phyloP scores from a whole-genome alignment of 495 filamentous ascomycete genomes.

The Pseudevernia furfuracea region DNA sequence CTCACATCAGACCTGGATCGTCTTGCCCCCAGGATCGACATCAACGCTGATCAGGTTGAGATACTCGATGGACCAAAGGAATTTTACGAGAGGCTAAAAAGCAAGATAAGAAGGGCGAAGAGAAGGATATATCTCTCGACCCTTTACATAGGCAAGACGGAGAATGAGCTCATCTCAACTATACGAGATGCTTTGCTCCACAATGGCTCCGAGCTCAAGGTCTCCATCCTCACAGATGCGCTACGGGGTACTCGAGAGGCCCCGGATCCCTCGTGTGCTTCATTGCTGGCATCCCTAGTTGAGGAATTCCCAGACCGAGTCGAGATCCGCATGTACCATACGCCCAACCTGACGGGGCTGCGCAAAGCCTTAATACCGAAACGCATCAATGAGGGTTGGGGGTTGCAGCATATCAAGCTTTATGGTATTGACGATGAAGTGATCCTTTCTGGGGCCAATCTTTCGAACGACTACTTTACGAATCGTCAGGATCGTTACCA shows the following conservation, averaged over 20 bases:
- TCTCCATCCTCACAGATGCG: slow-evolving; percentile 90
- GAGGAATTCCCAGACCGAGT: slow-evolving; percentile 74
- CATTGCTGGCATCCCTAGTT: slow-evolving; percentile 73
- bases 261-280: slow-evolving; percentile 81
- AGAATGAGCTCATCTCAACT: slow-evolving; percentile 78
- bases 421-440: slow-evolving; percentile 96
- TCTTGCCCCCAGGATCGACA: slow-evolving; percentile 80
- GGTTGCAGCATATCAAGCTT: slow-evolving; percentile 97
- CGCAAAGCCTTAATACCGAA: slow-evolving; percentile 76
- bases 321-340: slow-evolving; percentile 95
- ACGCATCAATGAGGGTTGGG: slow-evolving; percentile 96
- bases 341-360: slow-evolving; percentile 84
- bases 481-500: slow-evolving; percentile 95
- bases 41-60: slow-evolving; percentile 69
- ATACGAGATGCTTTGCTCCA: slow-evolving; percentile 64
- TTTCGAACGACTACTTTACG: slow-evolving; percentile 92
- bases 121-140: slow-evolving; percentile 83
- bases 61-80: slow-evolving; percentile 71
- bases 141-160: slow-evolving; percentile 90
- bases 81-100: slow-evolving; percentile 86
- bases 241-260: slow-evolving; percentile 87
- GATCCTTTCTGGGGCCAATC: slow-evolving; percentile 89
- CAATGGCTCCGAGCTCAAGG: slow-evolving; percentile 69
- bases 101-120: slow-evolving; percentile 72
- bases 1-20: slow-evolving; percentile 78